A percentile compares a stretch with the other conserved stretches of the same genome.
These are phyloP conservation scores for Hypocreales sp. DNA, from an alignment of 2,329 filamentous ascomycete species.

Conservation along the genomic window DNA sequence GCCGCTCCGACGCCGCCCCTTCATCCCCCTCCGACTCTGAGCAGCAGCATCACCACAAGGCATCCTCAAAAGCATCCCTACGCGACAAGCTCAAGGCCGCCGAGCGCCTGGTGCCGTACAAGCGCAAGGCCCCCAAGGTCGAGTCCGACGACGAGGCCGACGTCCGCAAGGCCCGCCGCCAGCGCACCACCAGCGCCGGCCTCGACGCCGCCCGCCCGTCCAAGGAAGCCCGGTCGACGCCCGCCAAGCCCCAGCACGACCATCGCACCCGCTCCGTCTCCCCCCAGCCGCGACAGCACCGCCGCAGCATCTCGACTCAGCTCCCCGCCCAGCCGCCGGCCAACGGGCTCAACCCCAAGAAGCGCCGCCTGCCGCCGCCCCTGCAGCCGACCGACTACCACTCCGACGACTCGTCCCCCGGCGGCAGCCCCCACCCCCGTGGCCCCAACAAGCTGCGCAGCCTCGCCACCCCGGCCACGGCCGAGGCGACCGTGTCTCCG, in stretches of 20 bases:
- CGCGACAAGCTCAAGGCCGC: slow-evolving; percentile 31
- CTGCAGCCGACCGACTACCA: slow-evolving; percentile 48
- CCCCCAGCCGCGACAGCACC: slow-evolving; percentile 41
- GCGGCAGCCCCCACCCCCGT: slow-evolving; percentile 42
- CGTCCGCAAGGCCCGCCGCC: slow-evolving; percentile 35
- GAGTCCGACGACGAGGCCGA: slow-evolving; percentile 45
- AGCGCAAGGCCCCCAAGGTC: slow-evolving; percentile 35
- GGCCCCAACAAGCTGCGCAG: slow-evolving; percentile 42
- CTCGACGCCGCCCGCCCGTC: slow-evolving; percentile 16
- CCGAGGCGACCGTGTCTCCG: slow-evolving; percentile 48
- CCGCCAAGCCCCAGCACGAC: slow-evolving; percentile 17
- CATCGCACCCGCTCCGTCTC: slow-evolving; percentile 35
- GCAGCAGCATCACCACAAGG: slow-evolving; percentile 26
- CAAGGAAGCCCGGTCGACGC: slow-evolving; percentile 17
- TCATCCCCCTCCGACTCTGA: slow-evolving; percentile 42
- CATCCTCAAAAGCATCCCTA: slow-evolving; percentile 25
- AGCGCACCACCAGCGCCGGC: slow-evolving; percentile 31
- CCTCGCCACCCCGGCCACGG: slow-evolving; percentile 37
- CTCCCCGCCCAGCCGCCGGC: slow-evolving; percentile 37
- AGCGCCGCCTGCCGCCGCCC: slow-evolving; percentile 44
- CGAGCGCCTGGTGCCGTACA: slow-evolving; percentile 31
- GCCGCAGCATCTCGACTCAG: slow-evolving; percentile 50
- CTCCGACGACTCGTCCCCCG: slow-evolving; percentile 50
- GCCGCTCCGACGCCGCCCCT: slow-evolving; percentile 22
- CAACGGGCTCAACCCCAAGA: slow-evolving; percentile 43